phyloP scores from a whole-genome alignment of 805 yeast genomes.

The Zygosaccharomyces bisporus region DNA sequence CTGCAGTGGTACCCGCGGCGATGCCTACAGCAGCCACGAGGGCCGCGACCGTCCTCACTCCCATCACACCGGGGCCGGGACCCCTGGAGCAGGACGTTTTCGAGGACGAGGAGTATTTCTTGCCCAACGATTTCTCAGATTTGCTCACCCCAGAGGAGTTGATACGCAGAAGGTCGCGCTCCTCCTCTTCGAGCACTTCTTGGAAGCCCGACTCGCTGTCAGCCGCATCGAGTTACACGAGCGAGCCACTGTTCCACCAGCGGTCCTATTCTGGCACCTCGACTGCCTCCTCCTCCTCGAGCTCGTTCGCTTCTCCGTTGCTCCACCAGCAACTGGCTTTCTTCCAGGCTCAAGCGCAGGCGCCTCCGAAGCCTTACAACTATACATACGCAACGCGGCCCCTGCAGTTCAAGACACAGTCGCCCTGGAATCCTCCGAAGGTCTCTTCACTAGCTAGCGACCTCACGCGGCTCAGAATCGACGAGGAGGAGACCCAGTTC shows the following conservation, averaged over 20 bases:
- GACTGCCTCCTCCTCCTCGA: constrained; percentile 14
- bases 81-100: constrained; percentile 39
- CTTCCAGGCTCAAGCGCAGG: constrained; percentile 8
- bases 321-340: constrained; percentile 15
- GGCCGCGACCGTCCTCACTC: constrained; percentile 11
- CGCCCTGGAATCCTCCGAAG: constrained; percentile 13
- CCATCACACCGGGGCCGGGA: constrained; percentile 33
- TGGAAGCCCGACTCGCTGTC: constrained; percentile 7
- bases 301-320: constrained; percentile 15
- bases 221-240: constrained; percentile 9
- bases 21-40: neutral
- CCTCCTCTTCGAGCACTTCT: constrained; percentile 25
- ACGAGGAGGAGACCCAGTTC: constrained; percentile 19
- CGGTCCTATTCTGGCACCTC: constrained; percentile 14
- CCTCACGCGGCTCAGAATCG: constrained; percentile 15
- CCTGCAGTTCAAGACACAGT: constrained; percentile 8
- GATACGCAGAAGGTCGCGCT: constrained; percentile 62
- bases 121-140: constrained; percentile 79
- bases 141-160: constrained; percentile 78
- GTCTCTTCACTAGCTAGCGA: constrained; percentile 12
- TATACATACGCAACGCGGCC: constrained; percentile 5
- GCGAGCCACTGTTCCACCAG: constrained; percentile 11
- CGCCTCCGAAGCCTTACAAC: constrained; percentile 5
- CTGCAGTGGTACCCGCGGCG: neutral
- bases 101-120: constrained; percentile 57